Base-by-base conservation (phyloP, 2,329 filamentous ascomycete genomes). In the Pseudocercospora fijiensis region DNA sequence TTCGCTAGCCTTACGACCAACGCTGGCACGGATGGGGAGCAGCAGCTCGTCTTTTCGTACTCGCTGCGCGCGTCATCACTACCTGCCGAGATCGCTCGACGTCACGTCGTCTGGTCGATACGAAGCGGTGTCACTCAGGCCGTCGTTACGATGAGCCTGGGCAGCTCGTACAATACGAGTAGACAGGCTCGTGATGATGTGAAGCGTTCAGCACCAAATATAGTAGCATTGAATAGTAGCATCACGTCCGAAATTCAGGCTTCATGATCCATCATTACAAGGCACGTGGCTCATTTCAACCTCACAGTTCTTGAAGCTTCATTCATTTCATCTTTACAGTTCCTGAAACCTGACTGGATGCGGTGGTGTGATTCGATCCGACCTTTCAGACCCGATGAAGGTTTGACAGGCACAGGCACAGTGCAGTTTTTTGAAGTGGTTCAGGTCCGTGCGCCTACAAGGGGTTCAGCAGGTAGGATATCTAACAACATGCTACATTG, bases 1-100 rank as follows among this genome's bases (percentile, higher is more conserved):
- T 37, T 56, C 30, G 59, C 30, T 57, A 61, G 59, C 51, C 59
- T 49, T 45, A 56, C 28, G 37, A 28, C 57, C 18, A 58, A 30
- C 57, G 26, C 37, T 60, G 52, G 57, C 26, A 60, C 26, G 57
- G 28, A 60, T 55, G 47, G 20, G 20, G 43, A 52, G 57, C 22
- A 60, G 45, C 45, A 51, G 45, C 9, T 51, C 45, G 24, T 51
- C 11, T 24, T 53, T 26, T 27, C 51, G 51, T 49, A 22, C 20
- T 49, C 20, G 30, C 30, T 7, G 30, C 30, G 30, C 7, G 18
- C 10, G 18, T 22, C 18, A 20, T 7, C 13, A 13, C 16, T 22
- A 26, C 45, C 11, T 49, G 11, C 45, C 45, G 22, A 24, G 45
- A 49, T 24, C 20, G 45, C 22, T 49, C 45, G 45, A 49, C 45